phyloP scores from a whole-genome alignment of 768 basidiomycete genomes.

The Boletus speciosus region DNA sequence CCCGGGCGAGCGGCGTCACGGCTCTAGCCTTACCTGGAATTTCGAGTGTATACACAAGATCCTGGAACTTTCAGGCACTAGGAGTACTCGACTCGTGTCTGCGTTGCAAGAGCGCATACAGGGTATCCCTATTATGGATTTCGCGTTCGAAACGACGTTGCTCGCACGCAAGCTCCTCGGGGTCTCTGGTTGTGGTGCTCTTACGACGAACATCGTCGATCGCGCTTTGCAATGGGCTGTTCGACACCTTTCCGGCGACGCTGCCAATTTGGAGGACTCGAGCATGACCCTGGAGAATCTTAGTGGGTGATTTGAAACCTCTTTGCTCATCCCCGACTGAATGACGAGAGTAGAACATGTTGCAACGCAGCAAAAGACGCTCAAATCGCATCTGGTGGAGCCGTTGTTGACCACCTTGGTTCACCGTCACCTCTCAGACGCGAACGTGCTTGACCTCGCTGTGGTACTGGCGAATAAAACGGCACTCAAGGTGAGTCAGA shows the following conservation, averaged over 20 bases:
- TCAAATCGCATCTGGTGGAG: constrained; percentile 63
- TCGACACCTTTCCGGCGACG: constrained; percentile 39
- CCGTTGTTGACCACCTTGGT: constrained; percentile 63
- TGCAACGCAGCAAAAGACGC: constrained; percentile 5
- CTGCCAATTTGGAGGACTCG: constrained; percentile 19
- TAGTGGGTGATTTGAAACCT: constrained; percentile 29
- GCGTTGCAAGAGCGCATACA: constrained; percentile 29
- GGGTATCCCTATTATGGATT: constrained; percentile 20
- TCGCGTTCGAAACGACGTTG: constrained; percentile 30
- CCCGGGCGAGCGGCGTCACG: background rate
- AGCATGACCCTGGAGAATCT: constrained; percentile 32
- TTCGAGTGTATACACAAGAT: constrained; percentile 31
- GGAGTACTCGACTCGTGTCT: constrained; percentile 15
- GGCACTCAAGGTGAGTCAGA: constrained; percentile 57
- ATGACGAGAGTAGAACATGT: constrained; percentile 11
- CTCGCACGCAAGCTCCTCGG: constrained; percentile 31
- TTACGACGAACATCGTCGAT: constrained; percentile 37
- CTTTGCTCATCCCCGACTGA: background rate
- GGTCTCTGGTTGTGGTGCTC: constrained; percentile 22
- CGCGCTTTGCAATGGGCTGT: constrained; percentile 54
- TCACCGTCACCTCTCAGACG: constrained; percentile 53
- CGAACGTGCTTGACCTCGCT: constrained; percentile 42
- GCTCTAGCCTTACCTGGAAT: background rate
- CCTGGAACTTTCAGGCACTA: constrained; percentile 23
- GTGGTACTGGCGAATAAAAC: constrained; percentile 37